Base-by-base conservation (phyloP, 1,284 basidiomycete genomes). In the Dichomitus squalens region DNA sequence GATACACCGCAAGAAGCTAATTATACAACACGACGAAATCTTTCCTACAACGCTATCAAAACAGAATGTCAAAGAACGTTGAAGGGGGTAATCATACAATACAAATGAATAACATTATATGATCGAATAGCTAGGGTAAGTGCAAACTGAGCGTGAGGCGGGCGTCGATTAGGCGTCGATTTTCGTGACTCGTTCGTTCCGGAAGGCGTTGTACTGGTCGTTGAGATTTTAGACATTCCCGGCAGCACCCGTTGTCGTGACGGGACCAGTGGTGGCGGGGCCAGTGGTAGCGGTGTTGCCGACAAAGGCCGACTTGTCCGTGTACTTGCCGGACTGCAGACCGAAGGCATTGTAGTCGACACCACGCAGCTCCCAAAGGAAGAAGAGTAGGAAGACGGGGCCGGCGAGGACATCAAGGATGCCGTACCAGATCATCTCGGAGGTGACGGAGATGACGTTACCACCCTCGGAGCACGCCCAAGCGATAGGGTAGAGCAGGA, bases 401-500 rank as follows among this genome's bases (percentile, higher is more conserved):
- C 80, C 84, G 61, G 81, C 76, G 62, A 86, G 56, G 21, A 87
- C 52, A 68, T 87, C 85, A 52, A 87, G 76, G 53, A 85, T 73
- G 57, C 84, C 85, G 69, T 86, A 87, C 72, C 81, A 86, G 50
- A 82, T 70, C 77, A 77, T 77, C 66, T 77, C 80, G 52, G 70
- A 69, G 31, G 74, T 72, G 14, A 76, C 73, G 0, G 72, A 70
- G 60, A 83, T 80, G 47, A 71, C 72, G 66, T 84, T 79, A 11
- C 74, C 71, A 9, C 80, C 81, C 56, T 84, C 81, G 2, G 75
- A 75, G 21, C 77, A 66, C 43, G 75, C 80, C 80, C 80, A 82
- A 21, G 67, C 70, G 57, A 79, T 73, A 11, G 78, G 77, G 69
- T 85, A 86, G 34, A 85, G 66, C 56, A 82, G 63, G 75, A 80